Conservation (phyloP, 1,284 basidiomycete genomes). For the Ustilago sp. region DNA sequence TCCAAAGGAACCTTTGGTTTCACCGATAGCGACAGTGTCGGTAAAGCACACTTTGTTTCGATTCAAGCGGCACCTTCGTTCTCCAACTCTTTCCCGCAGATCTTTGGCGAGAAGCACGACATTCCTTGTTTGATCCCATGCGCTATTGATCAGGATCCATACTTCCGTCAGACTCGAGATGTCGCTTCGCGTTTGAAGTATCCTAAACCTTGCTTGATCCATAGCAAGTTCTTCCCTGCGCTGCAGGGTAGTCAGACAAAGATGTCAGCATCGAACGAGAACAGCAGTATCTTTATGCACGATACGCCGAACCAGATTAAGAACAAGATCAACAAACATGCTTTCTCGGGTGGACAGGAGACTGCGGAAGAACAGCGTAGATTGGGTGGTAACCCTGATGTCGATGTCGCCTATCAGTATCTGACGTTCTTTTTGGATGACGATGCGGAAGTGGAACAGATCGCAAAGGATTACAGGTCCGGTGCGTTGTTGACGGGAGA, state of each 20-base stretch:
- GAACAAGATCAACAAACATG: conserved; percentile 89
- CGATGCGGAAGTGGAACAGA: conserved; percentile 82
- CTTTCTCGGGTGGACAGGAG: conserved; percentile 74
- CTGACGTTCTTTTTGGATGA: conserved; percentile 96
- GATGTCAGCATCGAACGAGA: conserved; percentile 95
- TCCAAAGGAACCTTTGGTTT: conserved; percentile 97
- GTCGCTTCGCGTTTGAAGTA: conserved; percentile 93
- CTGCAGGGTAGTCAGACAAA: conserved; percentile 97
- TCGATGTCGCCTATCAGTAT: conserved; percentile 97
- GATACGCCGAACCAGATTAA: conserved; percentile 94
- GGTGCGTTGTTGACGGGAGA: conserved; percentile 90
- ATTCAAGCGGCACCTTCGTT: conserved; percentile 97
- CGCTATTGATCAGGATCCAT: conserved; percentile 92
- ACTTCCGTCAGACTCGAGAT: conserved; percentile 97
- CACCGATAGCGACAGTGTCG: conserved; percentile 90
- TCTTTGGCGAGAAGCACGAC: conserved; percentile 86
- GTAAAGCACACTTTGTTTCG: conserved; percentile 97
- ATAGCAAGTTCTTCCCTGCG: conserved; percentile 98
- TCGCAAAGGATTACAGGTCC: conserved; percentile 91
- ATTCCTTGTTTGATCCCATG: conserved; percentile 96
- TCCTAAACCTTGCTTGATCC: conserved; percentile 91
- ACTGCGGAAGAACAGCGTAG: conserved; percentile 92
- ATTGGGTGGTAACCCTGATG: conserved; percentile 90
- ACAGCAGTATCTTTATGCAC: conserved; percentile 93
- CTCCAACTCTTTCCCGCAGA: conserved; percentile 98